Conservation (phyloP, 768 basidiomycete species). For the Cystofilobasidium macerans region DNA sequence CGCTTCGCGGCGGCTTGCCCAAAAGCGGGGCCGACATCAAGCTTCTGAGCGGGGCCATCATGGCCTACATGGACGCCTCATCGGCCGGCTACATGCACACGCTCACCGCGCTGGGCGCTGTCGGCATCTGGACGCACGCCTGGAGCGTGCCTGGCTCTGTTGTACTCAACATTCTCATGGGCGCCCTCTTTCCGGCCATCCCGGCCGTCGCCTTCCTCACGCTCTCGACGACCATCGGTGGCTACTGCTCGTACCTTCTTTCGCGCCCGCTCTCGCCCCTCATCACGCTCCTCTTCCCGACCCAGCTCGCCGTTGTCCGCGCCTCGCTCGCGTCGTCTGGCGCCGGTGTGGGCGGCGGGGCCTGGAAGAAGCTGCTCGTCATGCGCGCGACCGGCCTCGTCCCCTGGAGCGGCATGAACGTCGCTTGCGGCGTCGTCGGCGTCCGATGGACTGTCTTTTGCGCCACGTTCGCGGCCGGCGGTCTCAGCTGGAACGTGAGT, state of each 20-base stretch:
- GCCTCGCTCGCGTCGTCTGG: slow-evolving; percentile 51
- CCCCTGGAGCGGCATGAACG: slow-evolving; percentile 95
- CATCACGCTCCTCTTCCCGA: slow-evolving; percentile 68
- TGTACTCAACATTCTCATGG: slow-evolving; percentile 78
- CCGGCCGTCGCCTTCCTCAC: slow-evolving; percentile 73
- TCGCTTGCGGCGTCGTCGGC: slow-evolving; percentile 84
- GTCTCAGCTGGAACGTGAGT: slow-evolving; percentile 35
- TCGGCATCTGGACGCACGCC: slow-evolving; percentile 89
- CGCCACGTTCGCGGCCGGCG: slow-evolving; percentile 39
- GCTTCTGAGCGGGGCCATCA: slow-evolving; percentile 17
- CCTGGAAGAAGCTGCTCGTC: slow-evolving; percentile 79
- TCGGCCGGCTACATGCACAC: slow-evolving; percentile 48
- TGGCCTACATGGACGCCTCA: slow-evolving; percentile 18
- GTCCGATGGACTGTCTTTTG: slow-evolving; percentile 44
- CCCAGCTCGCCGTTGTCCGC: slow-evolving; percentile 72
- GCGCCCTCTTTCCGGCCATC: slow-evolving; percentile 71
- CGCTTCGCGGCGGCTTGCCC: slow-evolving; percentile 4
- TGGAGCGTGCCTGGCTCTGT: slow-evolving; percentile 95
- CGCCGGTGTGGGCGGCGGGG: slow-evolving; percentile 31
- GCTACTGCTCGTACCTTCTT: slow-evolving; percentile 66
- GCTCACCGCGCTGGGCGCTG: slow-evolving; percentile 65
- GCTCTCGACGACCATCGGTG: slow-evolving; percentile 74
- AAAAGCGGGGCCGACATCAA: slow-evolving; percentile 24
- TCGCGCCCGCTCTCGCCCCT: slow-evolving; percentile 74
- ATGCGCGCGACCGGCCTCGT: slow-evolving; percentile 84